These are phyloP conservation scores for Aspergillus heteromorphus DNA, from an alignment of 495 filamentous ascomycete genomes.

Conservation along the genomic window DNA sequence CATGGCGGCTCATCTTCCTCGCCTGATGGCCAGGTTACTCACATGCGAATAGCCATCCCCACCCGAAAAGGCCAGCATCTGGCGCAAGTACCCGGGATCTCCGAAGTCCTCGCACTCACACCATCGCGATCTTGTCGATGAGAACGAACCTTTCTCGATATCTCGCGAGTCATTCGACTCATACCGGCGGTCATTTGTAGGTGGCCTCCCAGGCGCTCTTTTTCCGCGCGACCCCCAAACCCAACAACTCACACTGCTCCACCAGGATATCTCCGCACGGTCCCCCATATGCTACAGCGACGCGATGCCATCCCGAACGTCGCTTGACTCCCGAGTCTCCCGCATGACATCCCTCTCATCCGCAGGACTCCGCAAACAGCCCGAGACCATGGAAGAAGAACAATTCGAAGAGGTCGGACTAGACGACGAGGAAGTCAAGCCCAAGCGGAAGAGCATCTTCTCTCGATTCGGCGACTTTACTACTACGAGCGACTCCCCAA, in stretches of 20 bases:
- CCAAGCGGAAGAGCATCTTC: conserved; percentile 80
- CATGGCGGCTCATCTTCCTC: not conserved
- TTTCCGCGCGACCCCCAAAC: too few relatives aligned
- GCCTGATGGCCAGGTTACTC: conserved; percentile 14
- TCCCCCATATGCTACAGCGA: conserved; percentile 66
- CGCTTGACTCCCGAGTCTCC: conserved; percentile 68
- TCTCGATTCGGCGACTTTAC: conserved; percentile 72
- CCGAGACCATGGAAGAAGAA: conserved; percentile 63
- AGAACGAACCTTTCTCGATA: conserved; percentile 93
- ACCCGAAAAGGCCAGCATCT: conserved; percentile 77
- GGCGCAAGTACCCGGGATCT: conserved; percentile 67
- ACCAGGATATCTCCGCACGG: conserved; percentile 85
- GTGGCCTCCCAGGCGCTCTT: conserved; percentile 20
- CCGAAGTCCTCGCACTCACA: conserved; percentile 67
- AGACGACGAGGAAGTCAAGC: conserved; percentile 67
- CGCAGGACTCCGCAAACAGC: conserved; percentile 44
- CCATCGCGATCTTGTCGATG: conserved; percentile 62
- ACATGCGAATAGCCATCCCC: conserved; percentile 68
- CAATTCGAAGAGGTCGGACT: conserved; percentile 88
- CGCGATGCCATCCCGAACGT: conserved; percentile 57
- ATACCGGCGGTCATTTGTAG: conserved; percentile 91
- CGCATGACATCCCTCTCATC: conserved; percentile 47
- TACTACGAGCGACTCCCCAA: conserved; percentile 27
- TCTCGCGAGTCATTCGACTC: conserved; percentile 98
- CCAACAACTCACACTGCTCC: conserved; percentile 7